Conservation (phyloP, 2,329 filamentous ascomycete genomes). For the Aureobasidium sp. region DNA sequence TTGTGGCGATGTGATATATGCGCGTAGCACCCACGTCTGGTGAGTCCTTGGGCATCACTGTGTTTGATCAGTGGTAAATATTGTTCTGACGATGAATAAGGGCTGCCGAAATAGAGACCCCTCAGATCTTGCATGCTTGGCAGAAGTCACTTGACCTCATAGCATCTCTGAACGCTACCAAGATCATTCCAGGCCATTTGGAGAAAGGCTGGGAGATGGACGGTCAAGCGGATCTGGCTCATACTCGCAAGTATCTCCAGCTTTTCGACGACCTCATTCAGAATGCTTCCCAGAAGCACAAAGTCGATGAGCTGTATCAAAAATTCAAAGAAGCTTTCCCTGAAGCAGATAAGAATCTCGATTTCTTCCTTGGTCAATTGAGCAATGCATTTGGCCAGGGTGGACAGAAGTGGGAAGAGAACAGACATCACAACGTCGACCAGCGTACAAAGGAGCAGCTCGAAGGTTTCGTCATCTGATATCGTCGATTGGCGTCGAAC, state of each 20-base stretch:
- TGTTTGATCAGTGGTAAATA: neutral
- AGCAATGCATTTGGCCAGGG: slow-evolving; percentile 30
- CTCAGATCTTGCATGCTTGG: slow-evolving; percentile 26
- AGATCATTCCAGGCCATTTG: slow-evolving; percentile 27
- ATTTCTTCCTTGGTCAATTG: slow-evolving; percentile 31
- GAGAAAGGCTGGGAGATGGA: slow-evolving; percentile 27
- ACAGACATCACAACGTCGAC: slow-evolving; percentile 23
- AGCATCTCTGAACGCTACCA: slow-evolving; percentile 24
- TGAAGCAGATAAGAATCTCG: slow-evolving; percentile 27
- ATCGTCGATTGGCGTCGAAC: neutral
- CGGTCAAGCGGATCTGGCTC: slow-evolving; percentile 24
- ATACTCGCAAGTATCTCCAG: slow-evolving; percentile 27
- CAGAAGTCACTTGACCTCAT: slow-evolving; percentile 21
- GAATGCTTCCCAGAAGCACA: slow-evolving; percentile 23
- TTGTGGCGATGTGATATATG: slow-evolving; percentile 28
- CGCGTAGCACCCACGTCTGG: slow-evolving; percentile 29
- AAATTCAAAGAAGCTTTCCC: slow-evolving; percentile 28
- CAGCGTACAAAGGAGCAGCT: slow-evolving; percentile 1
- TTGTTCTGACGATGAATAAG: neutral
- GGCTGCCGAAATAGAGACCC: slow-evolving; percentile 29
- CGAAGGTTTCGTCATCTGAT: neutral
- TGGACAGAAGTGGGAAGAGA: slow-evolving; percentile 29
- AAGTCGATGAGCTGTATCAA: slow-evolving; percentile 26
- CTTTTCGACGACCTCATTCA: slow-evolving; percentile 28
- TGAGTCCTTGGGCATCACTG: neutral